A percentile compares a stretch with the other conserved stretches of the same genome.
Conservation (phyloP, 2,329 filamentous ascomycete genomes). For the Penicillium decumbens region DNA sequence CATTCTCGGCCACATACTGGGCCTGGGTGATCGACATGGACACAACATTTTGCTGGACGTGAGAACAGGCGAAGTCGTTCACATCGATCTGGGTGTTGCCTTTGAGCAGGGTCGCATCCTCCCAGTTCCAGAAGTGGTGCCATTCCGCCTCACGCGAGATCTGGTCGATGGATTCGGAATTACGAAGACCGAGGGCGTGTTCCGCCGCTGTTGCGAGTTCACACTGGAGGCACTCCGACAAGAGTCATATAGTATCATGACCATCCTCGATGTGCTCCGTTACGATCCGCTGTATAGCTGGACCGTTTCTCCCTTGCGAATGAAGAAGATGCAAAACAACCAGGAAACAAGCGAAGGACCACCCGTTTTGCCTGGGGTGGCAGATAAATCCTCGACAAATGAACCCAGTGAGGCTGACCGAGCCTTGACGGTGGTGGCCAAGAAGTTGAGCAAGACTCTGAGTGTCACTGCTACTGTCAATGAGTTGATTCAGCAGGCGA, state of each 20-base stretch:
- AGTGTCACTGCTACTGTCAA: slow-evolving; percentile 95
- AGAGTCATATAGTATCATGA: slow-evolving; percentile 97
- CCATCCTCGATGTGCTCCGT: slow-evolving; percentile 92
- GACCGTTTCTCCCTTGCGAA: slow-evolving; percentile 71
- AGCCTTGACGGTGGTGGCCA: slow-evolving; percentile 85
- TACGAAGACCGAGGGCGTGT: slow-evolving; percentile 90
- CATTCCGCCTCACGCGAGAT: slow-evolving; percentile 89
- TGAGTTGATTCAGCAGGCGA: slow-evolving; percentile 92
- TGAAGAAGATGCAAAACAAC: slow-evolving; percentile 62
- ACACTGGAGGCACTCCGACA: slow-evolving; percentile 91
- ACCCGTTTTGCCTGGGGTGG: slow-evolving; percentile 29
- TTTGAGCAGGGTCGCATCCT: slow-evolving; percentile 97
- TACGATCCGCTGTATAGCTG: slow-evolving; percentile 96
- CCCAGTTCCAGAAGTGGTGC: slow-evolving; percentile 90
- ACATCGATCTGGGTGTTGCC: slow-evolving; percentile 94
- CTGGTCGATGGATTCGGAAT: slow-evolving; percentile 97
- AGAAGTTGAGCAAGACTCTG: slow-evolving; percentile 90
- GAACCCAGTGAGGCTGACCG: slow-evolving; percentile 80
- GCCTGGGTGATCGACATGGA: slow-evolving; percentile 87
- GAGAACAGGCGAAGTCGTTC: slow-evolving; percentile 85
- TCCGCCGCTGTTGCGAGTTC: slow-evolving; percentile 96
- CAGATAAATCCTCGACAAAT: slow-evolving; percentile 41
- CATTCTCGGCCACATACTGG: slow-evolving; percentile 87
- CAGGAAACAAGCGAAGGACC: slow-evolving; percentile 43
- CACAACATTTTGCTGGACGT: slow-evolving; percentile 95